These are phyloP conservation scores for Isatis tinctoria DNA, from an alignment of 345 rosid genomes.

Conservation along the genomic window DNA sequence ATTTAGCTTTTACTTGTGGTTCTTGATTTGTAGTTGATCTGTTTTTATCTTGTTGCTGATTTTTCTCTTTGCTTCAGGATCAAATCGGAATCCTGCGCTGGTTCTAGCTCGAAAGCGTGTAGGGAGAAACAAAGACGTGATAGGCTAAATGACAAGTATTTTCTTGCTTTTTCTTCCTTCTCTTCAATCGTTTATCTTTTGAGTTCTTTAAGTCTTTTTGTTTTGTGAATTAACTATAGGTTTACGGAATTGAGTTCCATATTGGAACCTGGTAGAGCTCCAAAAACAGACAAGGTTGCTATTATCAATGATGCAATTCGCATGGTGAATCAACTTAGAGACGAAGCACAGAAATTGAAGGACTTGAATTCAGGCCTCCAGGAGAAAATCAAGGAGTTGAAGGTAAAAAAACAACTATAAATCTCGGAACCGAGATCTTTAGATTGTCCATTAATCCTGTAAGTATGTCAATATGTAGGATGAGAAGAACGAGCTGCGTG, in stretches of 20 bases:
- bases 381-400: constrained; percentile 73
- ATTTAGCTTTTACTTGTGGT: neutral
- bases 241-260: constrained; percentile 74
- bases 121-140: constrained; percentile 97
- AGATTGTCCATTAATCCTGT: neutral
- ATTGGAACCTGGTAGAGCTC: constrained; percentile 81
- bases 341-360: constrained; percentile 64
- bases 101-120: constrained; percentile 85
- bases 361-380: constrained; percentile 71
- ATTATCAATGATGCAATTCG: constrained; percentile 68
- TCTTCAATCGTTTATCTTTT: neutral
- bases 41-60: neutral
- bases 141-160: constrained; percentile 87
- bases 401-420: constrained; percentile 38
- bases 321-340: constrained; percentile 67
- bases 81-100: constrained; percentile 48
- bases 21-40: neutral
- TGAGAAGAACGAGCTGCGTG: constrained; percentile 59
- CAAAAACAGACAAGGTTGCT: constrained; percentile 86
- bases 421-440: neutral
- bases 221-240: constrained; percentile 33
- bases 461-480: constrained; percentile 8
- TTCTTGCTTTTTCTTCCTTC: constrained; percentile 7
- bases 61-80: constrained; percentile 29
- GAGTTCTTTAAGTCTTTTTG: constrained; percentile 1